Conservation (phyloP, 441 rosid genomes). For the Gossypium davidsonii region DNA sequence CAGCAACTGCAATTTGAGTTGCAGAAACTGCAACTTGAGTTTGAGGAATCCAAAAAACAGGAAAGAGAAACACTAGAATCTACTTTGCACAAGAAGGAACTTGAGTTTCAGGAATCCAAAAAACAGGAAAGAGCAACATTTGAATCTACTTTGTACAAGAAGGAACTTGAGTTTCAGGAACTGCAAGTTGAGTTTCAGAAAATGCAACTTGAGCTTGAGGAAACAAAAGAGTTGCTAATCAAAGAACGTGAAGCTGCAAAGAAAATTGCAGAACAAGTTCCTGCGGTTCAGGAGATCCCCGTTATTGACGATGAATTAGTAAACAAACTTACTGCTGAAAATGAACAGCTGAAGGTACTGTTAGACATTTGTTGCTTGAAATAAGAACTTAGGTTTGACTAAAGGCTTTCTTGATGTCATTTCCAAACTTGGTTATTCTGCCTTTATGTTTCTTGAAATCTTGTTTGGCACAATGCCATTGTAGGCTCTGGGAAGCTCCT, state of each 20-base stretch:
- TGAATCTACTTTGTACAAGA: neutral
- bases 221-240: conserved; percentile 39
- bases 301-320: conserved; percentile 47
- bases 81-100: conserved; percentile 27
- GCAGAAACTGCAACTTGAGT: neutral
- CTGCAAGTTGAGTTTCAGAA: neutral
- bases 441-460: conserved; percentile 10
- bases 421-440: neutral
- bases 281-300: conserved; percentile 40
- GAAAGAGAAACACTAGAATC: conserved; percentile 68
- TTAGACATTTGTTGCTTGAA: conserved; percentile 13
- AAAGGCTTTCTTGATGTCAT: neutral
- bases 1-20: too few species aligned
- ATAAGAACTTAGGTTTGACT: neutral
- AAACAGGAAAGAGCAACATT: neutral
- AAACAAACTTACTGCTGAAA: conserved; percentile 65
- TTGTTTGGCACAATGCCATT: conserved; percentile 14
- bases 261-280: conserved; percentile 32
- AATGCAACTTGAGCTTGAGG: conserved; percentile 17
- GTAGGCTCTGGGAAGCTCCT: conserved; percentile 64
- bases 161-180: neutral
- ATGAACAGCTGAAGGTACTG: conserved; percentile 74
- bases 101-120: conserved; percentile 58
- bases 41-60: conserved; percentile 60
- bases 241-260: conserved; percentile 43